These are phyloP conservation scores for Psilocybe cubensis DNA, from an alignment of 768 basidiomycete species.

Conservation along the genomic window DNA sequence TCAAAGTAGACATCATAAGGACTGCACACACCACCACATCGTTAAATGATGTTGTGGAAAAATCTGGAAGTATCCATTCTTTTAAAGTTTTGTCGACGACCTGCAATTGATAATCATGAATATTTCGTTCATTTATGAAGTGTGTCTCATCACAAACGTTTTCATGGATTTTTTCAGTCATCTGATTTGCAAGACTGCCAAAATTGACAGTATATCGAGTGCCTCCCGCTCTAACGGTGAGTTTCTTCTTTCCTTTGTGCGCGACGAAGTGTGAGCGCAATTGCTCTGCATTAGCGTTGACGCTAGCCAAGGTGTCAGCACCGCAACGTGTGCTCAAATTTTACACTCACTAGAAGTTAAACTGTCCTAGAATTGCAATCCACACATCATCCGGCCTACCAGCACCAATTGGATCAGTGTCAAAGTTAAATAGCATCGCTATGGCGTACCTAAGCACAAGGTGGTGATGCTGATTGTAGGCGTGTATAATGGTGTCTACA, in stretches of 20 bases:
- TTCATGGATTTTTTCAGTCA: not conserved
- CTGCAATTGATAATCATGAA: not conserved
- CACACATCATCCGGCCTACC: constrained; percentile 49
- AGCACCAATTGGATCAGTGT: not conserved
- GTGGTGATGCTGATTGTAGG: constrained; percentile 20
- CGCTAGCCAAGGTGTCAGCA: not conserved
- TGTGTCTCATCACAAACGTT: not conserved
- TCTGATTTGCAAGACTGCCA: not conserved
- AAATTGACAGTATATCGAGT: constrained; percentile 25
- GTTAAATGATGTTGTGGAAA: constrained; percentile 18
- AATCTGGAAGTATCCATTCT: constrained; percentile 20
- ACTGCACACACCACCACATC: constrained; percentile 21
- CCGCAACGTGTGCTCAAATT: constrained; percentile 9
- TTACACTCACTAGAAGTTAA: constrained; percentile 31
- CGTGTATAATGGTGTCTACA: constrained; percentile 13
- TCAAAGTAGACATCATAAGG: constrained; percentile 21
- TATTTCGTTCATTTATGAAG: not conserved
- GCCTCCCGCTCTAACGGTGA: constrained; percentile 23
- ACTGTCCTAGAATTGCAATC: constrained; percentile 40
- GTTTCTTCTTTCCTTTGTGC: constrained; percentile 32
- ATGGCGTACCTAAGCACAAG: constrained; percentile 8
- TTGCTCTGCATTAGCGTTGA: constrained; percentile 22
- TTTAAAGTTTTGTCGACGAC: constrained; percentile 18
- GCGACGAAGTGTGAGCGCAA: constrained; percentile 35
- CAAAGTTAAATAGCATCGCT: too few species aligned